A percentile compares a stretch with the other conserved stretches of the same genome.
Conservation (phyloP, 1,284 basidiomycete genomes). For the Apiotrichum brassicae region DNA sequence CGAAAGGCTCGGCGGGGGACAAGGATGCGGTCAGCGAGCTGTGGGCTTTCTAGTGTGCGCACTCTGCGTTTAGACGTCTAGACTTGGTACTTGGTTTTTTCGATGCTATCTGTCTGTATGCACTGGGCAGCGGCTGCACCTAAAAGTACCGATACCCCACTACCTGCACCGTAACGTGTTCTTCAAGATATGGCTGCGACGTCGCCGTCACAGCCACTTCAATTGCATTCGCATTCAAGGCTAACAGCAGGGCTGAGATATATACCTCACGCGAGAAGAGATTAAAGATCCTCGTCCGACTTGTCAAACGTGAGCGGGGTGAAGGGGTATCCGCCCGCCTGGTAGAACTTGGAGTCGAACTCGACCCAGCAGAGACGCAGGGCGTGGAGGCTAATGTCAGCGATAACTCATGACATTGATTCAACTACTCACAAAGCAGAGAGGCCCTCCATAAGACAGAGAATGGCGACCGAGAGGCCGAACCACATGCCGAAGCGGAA, state of each 20-base stretch:
- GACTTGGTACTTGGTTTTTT: too few relatives aligned
- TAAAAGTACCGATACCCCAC: too few relatives aligned
- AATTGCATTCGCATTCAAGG: too few relatives aligned
- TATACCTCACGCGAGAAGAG: too few relatives aligned
- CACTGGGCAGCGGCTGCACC: too few relatives aligned
- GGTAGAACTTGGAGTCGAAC: constrained; percentile 93
- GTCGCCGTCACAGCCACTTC: too few relatives aligned
- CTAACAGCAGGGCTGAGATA: too few relatives aligned
- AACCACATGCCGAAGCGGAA: constrained; percentile 78
- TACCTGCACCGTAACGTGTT: too few relatives aligned
- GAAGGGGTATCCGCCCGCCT: constrained; percentile 68
- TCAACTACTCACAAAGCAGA: constrained; percentile 62
- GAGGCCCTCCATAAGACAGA: constrained; percentile 93
- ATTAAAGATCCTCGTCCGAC: not conserved
- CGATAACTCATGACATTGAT: not conserved
- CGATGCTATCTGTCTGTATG: too few relatives aligned
- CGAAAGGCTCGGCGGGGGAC: not conserved
- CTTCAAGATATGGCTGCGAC: too few relatives aligned
- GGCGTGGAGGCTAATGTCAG: constrained; percentile 55
- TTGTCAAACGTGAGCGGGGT: constrained; percentile 44
- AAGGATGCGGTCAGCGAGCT: constrained; percentile 7
- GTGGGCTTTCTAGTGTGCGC: constrained; percentile 4
- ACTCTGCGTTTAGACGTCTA: too few relatives aligned
- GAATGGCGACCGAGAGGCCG: constrained; percentile 62
- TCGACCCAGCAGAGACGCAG: constrained; percentile 95